phyloP scores from a whole-genome alignment of 2,329 filamentous ascomycete genomes.

The Ceratocystis harringtonii region DNA sequence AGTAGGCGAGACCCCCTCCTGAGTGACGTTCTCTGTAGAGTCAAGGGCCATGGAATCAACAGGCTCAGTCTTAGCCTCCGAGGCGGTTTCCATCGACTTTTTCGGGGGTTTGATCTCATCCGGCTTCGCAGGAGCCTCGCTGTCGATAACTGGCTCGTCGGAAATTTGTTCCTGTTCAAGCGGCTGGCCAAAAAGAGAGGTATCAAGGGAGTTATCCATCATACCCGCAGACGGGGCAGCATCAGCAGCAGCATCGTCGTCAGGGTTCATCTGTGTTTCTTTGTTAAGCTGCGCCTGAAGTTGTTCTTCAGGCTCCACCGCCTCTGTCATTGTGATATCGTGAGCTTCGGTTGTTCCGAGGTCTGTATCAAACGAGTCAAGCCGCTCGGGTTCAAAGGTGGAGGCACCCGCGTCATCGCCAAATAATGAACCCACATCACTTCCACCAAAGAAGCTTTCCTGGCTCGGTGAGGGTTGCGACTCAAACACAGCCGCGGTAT shows the following conservation, averaged over 20 bases:
- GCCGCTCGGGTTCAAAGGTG: constrained; percentile 39
- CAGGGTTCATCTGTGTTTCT: neutral
- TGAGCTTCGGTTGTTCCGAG: constrained; percentile 61
- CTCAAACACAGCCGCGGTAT: constrained; percentile 22
- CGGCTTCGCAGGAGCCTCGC: neutral
- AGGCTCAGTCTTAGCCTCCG: neutral
- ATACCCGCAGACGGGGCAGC: neutral
- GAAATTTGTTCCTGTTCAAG: neutral
- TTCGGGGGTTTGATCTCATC: neutral
- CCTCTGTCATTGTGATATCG: constrained; percentile 19
- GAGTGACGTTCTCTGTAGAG: neutral
- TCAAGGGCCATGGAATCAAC: constrained; percentile 7
- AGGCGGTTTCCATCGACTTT: neutral
- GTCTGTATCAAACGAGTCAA: constrained; percentile 36
- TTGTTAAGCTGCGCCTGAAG: constrained; percentile 23
- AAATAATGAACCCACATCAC: constrained; percentile 70
- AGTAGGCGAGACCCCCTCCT: constrained; percentile 8
- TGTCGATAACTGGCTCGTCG: constrained; percentile 22
- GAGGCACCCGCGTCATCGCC: constrained; percentile 48
- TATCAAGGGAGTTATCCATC: constrained; percentile 18
- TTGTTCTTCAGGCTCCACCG: constrained; percentile 20
- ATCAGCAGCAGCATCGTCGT: neutral
- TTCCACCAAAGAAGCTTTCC: constrained; percentile 67
- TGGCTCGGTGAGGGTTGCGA: constrained; percentile 54
- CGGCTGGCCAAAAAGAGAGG: constrained; percentile 25